Evolutionary conservation across 73 alveolate species (phyloP).

Genomic region (Stentor roeselii): DNA sequence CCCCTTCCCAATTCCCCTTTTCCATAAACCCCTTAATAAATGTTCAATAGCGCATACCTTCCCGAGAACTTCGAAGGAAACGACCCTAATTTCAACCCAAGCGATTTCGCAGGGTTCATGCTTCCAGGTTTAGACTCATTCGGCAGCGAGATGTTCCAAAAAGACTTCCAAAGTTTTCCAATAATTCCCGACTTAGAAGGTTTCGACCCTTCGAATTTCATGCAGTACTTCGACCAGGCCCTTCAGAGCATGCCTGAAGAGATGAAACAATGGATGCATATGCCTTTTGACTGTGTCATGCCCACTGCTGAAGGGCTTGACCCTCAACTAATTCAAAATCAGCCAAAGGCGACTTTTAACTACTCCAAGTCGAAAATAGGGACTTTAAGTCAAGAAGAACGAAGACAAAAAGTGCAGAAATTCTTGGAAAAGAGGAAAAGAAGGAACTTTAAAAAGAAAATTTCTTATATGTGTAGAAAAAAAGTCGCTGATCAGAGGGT

Average conservation of each 20-base stretch:
- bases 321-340: background rate
- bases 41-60: background rate
- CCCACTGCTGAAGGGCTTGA: background rate
- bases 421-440: slow-evolving; percentile 46
- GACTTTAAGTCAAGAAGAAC: background rate
- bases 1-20: too few species aligned
- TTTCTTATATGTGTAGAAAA: slow-evolving; percentile 36
- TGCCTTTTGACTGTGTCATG: background rate
- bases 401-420: slow-evolving; percentile 33
- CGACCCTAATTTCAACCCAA: background rate
- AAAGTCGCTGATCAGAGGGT: slow-evolving; percentile 50
- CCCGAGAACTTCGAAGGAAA: background rate
- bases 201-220: background rate
- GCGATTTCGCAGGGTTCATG: background rate
- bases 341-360: background rate
- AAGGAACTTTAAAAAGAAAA: slow-evolving; percentile 47
- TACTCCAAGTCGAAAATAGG: background rate
- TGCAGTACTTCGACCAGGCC: background rate
- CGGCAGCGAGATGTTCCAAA: background rate
- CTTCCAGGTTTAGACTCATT: background rate
- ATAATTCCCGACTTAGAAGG: background rate
- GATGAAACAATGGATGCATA: background rate
- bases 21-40: background rate
- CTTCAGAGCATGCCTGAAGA: background rate
- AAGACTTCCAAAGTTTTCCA: background rate